A percentile compares a stretch with the other conserved stretches of the same genome.
phyloP scores from a whole-genome alignment of 2,329 filamentous ascomycete species.

The Pezicula carpinea region DNA sequence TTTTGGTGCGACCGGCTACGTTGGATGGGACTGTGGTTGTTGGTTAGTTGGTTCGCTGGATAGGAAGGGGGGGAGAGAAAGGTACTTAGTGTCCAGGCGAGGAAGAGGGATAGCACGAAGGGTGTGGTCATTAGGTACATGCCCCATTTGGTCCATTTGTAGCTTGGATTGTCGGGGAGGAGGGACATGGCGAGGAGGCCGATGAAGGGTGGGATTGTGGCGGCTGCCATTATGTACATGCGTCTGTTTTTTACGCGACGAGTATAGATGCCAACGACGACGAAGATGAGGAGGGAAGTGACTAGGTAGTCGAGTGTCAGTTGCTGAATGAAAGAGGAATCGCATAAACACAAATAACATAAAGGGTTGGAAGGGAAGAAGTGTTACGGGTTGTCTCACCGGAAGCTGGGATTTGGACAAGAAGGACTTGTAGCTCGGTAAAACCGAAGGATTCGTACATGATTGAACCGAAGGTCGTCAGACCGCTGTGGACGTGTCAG shows the following conservation, averaged over 20 bases:
- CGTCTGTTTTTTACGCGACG: constrained; percentile 23
- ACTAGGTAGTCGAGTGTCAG: constrained; percentile 26
- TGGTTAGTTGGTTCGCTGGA: too few relatives aligned
- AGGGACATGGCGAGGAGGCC: constrained; percentile 31
- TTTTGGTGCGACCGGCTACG: constrained; percentile 61
- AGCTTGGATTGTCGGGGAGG: constrained; percentile 25
- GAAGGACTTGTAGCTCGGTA: constrained; percentile 27
- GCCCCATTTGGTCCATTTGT: constrained; percentile 33
- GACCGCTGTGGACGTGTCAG: background rate
- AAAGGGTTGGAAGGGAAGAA: background rate
- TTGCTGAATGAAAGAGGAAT: too few relatives aligned
- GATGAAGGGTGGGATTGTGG: constrained; percentile 28
- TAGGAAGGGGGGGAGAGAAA: too few relatives aligned
- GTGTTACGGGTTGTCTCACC: background rate
- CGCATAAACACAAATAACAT: too few relatives aligned
- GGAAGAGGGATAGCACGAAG: constrained; percentile 38
- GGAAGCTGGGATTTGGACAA: constrained; percentile 15
- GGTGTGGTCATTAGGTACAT: constrained; percentile 21
- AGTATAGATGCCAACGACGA: constrained; percentile 28
- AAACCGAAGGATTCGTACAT: constrained; percentile 22
- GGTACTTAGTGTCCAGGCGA: constrained; percentile 33
- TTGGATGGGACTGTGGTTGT: constrained; percentile 45
- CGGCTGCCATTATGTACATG: constrained; percentile 30
- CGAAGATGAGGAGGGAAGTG: constrained; percentile 27
- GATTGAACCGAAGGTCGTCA: constrained; percentile 2